These are phyloP conservation scores for Thermomucor indicae-seudaticae DNA, from an alignment of 371 early-diverging fungal species.

Conservation along the genomic window DNA sequence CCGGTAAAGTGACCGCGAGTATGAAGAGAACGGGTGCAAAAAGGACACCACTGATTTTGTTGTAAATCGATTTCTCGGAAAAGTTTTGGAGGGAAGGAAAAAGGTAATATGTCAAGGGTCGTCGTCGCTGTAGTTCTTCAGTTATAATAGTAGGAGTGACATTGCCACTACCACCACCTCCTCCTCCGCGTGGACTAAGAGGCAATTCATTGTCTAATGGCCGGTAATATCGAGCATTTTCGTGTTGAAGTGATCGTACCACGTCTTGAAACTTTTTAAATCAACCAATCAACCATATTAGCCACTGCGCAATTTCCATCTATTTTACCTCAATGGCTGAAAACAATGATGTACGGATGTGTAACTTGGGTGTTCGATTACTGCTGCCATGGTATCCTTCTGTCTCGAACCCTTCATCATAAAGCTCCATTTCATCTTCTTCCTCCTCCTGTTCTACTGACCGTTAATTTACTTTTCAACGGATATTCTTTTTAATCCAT, in stretches of 20 bases:
- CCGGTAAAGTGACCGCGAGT: slow-evolving; percentile 54
- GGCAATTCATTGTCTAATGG: too few species aligned
- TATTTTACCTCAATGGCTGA: slow-evolving; percentile 39
- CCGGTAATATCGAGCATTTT: slow-evolving; percentile 4
- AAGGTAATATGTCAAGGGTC: too few species aligned
- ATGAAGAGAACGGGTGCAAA: slow-evolving; percentile 54
- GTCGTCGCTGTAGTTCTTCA: too few species aligned
- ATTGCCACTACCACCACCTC: too few species aligned
- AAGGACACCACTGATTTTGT: slow-evolving; percentile 47
- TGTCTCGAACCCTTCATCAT: slow-evolving; percentile 46
- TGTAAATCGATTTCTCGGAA: slow-evolving; percentile 43
- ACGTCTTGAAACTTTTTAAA: slow-evolving; percentile 48
- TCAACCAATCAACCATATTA: too few species aligned
- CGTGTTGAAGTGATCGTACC: slow-evolving; percentile 38
- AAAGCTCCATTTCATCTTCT: slow-evolving; percentile 39
- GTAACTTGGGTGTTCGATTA: slow-evolving; percentile 34
- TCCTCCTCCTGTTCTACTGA: slow-evolving; percentile 12
- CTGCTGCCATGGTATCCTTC: slow-evolving; percentile 31
- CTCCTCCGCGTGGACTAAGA: slow-evolving; percentile 8
- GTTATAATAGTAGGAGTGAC: too few species aligned
- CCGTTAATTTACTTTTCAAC: neutral
- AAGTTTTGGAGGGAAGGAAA: slow-evolving; percentile 56
- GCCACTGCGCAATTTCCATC: too few species aligned
- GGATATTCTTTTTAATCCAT: too few species aligned
- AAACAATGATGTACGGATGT: slow-evolving; percentile 40